Evolutionary conservation across 2,329 filamentous ascomycete genomes (phyloP), one percentile per base, ranked within the genome.

Genomic region (Orbilia ellipsospora): DNA sequence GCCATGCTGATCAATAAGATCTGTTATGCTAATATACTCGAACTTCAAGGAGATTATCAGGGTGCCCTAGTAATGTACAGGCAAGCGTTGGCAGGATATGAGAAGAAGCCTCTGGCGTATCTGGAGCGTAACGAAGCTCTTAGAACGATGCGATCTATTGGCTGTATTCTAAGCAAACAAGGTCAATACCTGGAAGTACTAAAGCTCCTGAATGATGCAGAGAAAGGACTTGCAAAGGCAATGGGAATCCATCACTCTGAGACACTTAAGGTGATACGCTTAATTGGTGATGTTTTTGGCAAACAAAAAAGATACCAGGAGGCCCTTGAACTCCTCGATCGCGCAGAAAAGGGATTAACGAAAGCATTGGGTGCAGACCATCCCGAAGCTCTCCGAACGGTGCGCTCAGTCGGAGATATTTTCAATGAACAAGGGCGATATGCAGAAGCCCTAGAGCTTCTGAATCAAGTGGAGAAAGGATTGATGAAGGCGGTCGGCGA

Each of bases 11-110:
- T 42, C 2, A 45, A 31, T 8, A 68, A 68, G 36, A 8, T 15
- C 1, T 68, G 55, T 15, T n/a, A 40, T 18, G 65, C 65, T 10
- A 45, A 36, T 13, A 61, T 68, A 61, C 45, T 54, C 36, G 45
- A 50, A 20, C 7, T 44, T 7, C 44, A 68, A 3, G 56, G 16
- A 40, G 18, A 68, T 8, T 61, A 61, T 20, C n/a, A 45, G 15
- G 23, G 10, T 6, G 65, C 65, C 10, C 56, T 68, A 5, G n/a
- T 13, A 4, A 20, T 68, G n/a, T 61, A 68, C n/a, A 26, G 20
- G 26, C 18, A 68, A 23, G 55, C 54, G 5, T 12, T 68, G 18
- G 31, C 18, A 15, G 31, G 15, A 2, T 68, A 61, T 7, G 18
- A 54, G 23, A 26, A n/a, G 12, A 12, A 44, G 44, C 12, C n/a